These are phyloP conservation scores for Platanus orientalis DNA, from an alignment of 164 flowering plant genomes.

Conservation along the genomic window DNA sequence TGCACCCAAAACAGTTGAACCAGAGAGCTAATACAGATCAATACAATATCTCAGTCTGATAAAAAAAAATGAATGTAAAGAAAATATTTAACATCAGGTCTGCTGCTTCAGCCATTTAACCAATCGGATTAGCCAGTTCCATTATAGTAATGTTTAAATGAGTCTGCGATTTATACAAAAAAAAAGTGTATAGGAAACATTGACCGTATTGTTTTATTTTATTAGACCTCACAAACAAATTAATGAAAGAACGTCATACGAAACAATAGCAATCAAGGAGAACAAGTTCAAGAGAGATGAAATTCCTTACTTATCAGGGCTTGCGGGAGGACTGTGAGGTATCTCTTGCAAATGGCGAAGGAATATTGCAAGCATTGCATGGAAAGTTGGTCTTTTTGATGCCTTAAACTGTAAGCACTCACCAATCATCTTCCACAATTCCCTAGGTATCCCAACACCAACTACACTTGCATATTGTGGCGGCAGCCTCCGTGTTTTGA, in stretches of 20 bases:
- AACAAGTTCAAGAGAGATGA: constrained; percentile 4
- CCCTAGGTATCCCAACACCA: constrained; percentile 97
- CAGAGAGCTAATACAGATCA: too few relatives aligned
- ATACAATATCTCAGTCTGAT: too few relatives aligned
- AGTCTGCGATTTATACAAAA: too few relatives aligned
- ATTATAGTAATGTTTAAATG: too few relatives aligned
- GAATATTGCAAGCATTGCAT: constrained; percentile 76
- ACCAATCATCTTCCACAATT: constrained; percentile 98
- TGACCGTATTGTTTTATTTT: neutral
- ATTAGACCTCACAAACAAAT: neutral
- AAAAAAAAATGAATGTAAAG: too few relatives aligned
- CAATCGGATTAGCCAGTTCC: too few relatives aligned
- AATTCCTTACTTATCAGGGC: constrained; percentile 81
- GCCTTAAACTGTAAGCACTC: constrained; percentile 93
- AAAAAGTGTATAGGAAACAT: neutral
- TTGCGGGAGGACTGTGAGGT: constrained; percentile 92
- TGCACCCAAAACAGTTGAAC: too few relatives aligned
- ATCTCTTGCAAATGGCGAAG: constrained; percentile 94
- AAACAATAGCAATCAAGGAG: neutral
- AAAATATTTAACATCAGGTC: too few relatives aligned
- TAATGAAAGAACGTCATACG: neutral
- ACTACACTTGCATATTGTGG: constrained; percentile 98
- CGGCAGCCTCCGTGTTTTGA: constrained; percentile 70
- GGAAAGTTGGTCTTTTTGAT: constrained; percentile 84
- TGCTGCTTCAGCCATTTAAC: too few relatives aligned